Evolutionary conservation across 1,284 basidiomycete species (phyloP), one percentile per base, ranked within the genome.

Genomic region (Fomitopsis schrenkii): DNA sequence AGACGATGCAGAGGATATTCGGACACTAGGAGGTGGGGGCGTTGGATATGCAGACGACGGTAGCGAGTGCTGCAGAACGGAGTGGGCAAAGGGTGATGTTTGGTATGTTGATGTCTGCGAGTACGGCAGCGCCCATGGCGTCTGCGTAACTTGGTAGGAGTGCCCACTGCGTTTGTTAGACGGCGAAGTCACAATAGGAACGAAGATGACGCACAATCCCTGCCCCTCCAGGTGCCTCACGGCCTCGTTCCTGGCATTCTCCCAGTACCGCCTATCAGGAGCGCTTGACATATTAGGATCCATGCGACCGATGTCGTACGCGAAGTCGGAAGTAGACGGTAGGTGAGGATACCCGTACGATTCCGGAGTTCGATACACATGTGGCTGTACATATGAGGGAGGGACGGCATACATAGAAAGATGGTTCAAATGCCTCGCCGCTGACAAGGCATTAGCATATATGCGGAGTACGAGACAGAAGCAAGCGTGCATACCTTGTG

Each of bases 1-100:
- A 10, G 89, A 90, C 15, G 89, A 90, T 1, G 87, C 38, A 40
- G 38, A 87, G 0, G 87, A 83, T n/a, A 77, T 77, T 41, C 75
- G 80, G 33, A 87, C 83, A 12, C 80, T 79, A 2, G 85, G 85
- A 14, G 86, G 88, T 7, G 87, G 85, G 17, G 86, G 86, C 1
- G 88, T 87, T 2, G 87, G 86, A 73, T 89, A 90, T 8, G 83
- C 79, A 5, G 79, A 76, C n/a, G 79, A 78, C 19, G 87, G 84
- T 9, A 79, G 72, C 22, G 82, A 80, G 19, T 82, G 81, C 58
- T 88, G 86, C 59, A 89, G 80, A 22, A 91, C 68, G 3, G 86
- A 83, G 61, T 85, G 85, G 0, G 87, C 82, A 66, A 90, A 84
- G 0, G 83, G 72, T 15, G 75, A 79, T 9, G 80, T 77, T 65